Base-by-base conservation (phyloP, 1,284 basidiomycete genomes). In the Papiliotrema laurentii region DNA sequence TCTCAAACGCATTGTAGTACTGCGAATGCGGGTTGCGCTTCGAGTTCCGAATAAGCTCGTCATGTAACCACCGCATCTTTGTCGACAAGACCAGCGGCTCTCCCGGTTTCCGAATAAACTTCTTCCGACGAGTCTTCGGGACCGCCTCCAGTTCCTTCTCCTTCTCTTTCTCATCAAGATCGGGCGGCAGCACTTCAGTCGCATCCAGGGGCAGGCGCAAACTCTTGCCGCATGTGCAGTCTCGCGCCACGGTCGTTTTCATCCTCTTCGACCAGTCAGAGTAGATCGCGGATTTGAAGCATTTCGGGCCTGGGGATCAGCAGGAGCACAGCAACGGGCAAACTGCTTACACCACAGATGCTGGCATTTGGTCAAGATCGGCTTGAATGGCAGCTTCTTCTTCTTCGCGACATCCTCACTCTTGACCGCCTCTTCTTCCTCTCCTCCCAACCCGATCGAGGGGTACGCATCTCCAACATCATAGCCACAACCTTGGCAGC, bases 301-400 rank as follows among this genome's bases (percentile, higher is more conserved):
- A 97, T 18, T 74, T 75, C 7, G 84, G 64, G 66, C 71, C 71
- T 71, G 37, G 0, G 14, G 11, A n/a, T 56, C 24, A 50, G 49
- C 52, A 27, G 4, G 27, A 16, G 11, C 19, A 6, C 16, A 35
- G 14, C 26, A 25, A 19, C 11, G 21, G 11, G n/a, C 27, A 2
- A 11, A 13, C 10, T 3, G 70, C 69, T 63, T 64, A 77, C 92
- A 97, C 71, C 89, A 93, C 27, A 97, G 77, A 71, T 98, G 96
- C 64, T 91, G 87, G 72, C 96, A 99, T 50, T 86, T 82, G 6
- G 96, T 97, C 62, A 99, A 73, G 42, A 96, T 74, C 1, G 69
- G 67, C 34, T 63, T 64, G 19, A 43, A 46, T 7, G 55, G 36
- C 39, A 59, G 47, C 44, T 64, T 65, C 45, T 65, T 68, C 43